Percentiles rank a stretch among this genome's conserved stretches.
Conservation (phyloP, 768 basidiomycete genomes). For the Lactarius hatsudake region DNA sequence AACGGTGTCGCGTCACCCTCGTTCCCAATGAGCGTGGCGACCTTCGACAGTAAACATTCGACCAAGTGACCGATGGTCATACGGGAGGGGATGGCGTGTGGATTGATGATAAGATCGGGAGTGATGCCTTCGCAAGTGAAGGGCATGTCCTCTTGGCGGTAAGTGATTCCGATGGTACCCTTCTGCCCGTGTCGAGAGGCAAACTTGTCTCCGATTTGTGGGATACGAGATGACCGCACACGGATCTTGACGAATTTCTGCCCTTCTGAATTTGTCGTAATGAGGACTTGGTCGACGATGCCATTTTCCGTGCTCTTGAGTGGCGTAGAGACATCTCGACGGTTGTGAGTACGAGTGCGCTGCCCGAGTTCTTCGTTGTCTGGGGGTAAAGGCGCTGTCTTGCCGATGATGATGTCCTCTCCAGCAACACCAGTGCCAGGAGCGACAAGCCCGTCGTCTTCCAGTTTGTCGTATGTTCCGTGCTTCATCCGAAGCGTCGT, state of each 20-base stretch:
- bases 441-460: slow-evolving; percentile 93
- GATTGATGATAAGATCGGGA: slow-evolving; percentile 97
- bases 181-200: slow-evolving; percentile 99
- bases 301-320: slow-evolving; percentile 98
- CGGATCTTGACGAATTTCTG: slow-evolving; percentile 99
- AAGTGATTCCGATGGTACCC: slow-evolving; percentile 99
- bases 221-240: slow-evolving; percentile 91
- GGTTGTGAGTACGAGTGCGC: slow-evolving; percentile 87
- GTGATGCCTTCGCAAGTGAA: slow-evolving; percentile 97
- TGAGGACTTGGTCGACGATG: slow-evolving; percentile 94
- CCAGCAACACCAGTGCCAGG: slow-evolving; percentile 93
- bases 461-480: slow-evolving; percentile 97
- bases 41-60: slow-evolving; percentile 94
- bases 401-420: slow-evolving; percentile 99
- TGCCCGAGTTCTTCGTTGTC: slow-evolving; percentile 98
- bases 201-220: slow-evolving; percentile 99
- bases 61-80: slow-evolving; percentile 99
- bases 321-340: slow-evolving; percentile 95
- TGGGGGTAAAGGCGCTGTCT: slow-evolving; percentile 94
- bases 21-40: slow-evolving; percentile 92
- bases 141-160: slow-evolving; percentile 99
- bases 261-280: slow-evolving; percentile 94
- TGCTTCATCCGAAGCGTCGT: slow-evolving; percentile 96
- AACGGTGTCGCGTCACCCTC: slow-evolving; percentile 99
- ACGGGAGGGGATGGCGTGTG: slow-evolving; percentile 98